These are phyloP conservation scores for Corrigiola litoralis DNA, from an alignment of 179 eudicot genomes.

Conservation along the genomic window DNA sequence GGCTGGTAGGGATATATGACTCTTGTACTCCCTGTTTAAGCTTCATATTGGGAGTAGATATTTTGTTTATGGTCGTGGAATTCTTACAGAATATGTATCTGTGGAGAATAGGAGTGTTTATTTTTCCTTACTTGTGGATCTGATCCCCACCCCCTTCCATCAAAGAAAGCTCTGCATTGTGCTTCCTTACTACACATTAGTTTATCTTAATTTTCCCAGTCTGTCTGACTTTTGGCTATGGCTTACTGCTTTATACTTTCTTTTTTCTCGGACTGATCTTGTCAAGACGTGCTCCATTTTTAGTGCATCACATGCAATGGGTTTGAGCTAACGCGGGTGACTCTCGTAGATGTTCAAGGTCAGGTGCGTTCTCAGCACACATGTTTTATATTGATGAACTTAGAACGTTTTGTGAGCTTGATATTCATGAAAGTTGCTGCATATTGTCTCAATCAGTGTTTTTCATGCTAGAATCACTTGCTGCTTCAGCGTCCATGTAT, in stretches of 20 bases:
- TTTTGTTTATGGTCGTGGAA: not conserved
- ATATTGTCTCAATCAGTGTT: not conserved
- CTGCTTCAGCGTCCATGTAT: no score
- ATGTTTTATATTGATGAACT: not conserved
- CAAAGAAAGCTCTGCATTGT: not conserved
- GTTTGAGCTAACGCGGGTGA: conserved; percentile 88
- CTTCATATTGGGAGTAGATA: no score
- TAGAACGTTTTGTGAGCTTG: conserved; percentile 11
- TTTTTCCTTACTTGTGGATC: not conserved
- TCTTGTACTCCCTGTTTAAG: not conserved
- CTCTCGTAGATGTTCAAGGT: conserved; percentile 76
- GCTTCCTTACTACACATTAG: not conserved
- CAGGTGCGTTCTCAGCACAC: conserved; percentile 49
- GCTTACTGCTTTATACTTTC: not conserved
- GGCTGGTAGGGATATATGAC: not conserved
- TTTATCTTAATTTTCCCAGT: not conserved
- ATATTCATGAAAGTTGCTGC: not conserved
- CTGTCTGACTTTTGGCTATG: not conserved
- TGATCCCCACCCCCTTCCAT: not conserved
- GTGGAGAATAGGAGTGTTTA: not conserved
- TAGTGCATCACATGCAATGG: conserved; percentile 83
- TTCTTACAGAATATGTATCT: not conserved
- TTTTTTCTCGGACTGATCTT: not conserved
- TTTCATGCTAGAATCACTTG: no score
- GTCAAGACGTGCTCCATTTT: not conserved